These are phyloP conservation scores for Phytophthora rubi DNA, from an alignment of 352 stramenopile genomes.

Conservation along the genomic window DNA sequence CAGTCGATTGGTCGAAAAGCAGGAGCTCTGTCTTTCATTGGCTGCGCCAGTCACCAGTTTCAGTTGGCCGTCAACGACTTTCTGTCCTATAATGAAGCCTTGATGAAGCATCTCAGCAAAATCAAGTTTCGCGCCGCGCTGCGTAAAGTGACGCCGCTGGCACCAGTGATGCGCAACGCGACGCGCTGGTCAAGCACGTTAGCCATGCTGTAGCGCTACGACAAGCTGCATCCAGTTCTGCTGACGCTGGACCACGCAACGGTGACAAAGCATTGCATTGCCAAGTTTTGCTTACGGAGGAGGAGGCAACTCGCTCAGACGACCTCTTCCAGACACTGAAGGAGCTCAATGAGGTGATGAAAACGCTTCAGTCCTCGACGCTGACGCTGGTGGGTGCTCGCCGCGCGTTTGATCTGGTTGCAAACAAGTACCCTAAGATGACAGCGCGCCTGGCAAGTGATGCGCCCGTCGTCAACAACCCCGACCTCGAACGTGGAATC, in stretches of 20 bases:
- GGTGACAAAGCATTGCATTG: neutral
- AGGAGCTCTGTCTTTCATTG: constrained; percentile 4
- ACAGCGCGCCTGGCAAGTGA: neutral
- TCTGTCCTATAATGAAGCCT: neutral
- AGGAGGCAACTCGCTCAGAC: too few species aligned
- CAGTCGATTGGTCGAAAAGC: neutral
- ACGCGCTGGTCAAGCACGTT: constrained; percentile 2
- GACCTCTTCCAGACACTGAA: neutral
- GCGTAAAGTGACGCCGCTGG: neutral
- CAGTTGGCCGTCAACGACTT: constrained; percentile 6
- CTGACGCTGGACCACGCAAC: neutral
- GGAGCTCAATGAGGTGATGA: neutral
- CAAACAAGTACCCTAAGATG: neutral
- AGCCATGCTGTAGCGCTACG: neutral
- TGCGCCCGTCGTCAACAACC: neutral
- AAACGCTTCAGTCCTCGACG: neutral
- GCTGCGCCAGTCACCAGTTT: constrained; percentile 9
- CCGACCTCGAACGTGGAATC: neutral
- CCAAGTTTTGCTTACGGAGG: neutral
- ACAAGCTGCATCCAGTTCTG: neutral
- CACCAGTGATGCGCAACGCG: neutral
- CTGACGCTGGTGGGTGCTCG: neutral
- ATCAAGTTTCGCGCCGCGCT: neutral
- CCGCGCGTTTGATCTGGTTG: neutral
- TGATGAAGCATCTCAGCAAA: constrained; percentile 6